Evolutionary conservation across 2,329 filamentous ascomycete species (phyloP).

Genomic region (Aspergillus awamori): DNA sequence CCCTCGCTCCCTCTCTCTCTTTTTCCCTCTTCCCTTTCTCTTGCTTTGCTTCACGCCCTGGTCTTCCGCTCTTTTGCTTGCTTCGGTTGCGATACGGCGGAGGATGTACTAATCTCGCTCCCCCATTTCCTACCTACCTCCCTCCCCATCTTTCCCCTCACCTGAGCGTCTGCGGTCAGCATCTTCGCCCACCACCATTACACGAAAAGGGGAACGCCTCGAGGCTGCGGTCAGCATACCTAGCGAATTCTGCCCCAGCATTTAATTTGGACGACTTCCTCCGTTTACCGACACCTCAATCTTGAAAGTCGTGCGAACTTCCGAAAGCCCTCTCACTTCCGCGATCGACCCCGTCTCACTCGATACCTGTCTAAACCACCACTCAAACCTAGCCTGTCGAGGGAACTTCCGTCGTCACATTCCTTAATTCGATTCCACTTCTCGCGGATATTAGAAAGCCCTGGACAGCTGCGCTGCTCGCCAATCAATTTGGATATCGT

Average conservation of each 20-base stretch:
- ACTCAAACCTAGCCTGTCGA: not conserved
- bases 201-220: not conserved
- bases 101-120: conserved; percentile 8
- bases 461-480: not conserved
- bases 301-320: not conserved
- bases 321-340: not conserved
- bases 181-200: not conserved
- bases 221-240: not conserved
- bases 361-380: not conserved
- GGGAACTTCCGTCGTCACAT: not conserved
- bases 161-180: not conserved
- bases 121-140: conserved; percentile 2
- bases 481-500: not conserved
- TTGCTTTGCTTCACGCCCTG: not conserved
- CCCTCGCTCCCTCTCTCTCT: not conserved
- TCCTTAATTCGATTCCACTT: not conserved
- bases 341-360: not conserved
- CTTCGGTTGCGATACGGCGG: conserved; percentile 10
- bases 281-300: not conserved
- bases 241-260: not conserved
- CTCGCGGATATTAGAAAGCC: not conserved
- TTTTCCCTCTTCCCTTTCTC: not conserved
- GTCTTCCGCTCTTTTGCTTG: not conserved
- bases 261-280: not conserved
- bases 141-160: conserved; percentile 3